These are phyloP conservation scores for Nicotiana paniculata DNA, from an alignment of 257 asterid genomes.

Conservation along the genomic window DNA sequence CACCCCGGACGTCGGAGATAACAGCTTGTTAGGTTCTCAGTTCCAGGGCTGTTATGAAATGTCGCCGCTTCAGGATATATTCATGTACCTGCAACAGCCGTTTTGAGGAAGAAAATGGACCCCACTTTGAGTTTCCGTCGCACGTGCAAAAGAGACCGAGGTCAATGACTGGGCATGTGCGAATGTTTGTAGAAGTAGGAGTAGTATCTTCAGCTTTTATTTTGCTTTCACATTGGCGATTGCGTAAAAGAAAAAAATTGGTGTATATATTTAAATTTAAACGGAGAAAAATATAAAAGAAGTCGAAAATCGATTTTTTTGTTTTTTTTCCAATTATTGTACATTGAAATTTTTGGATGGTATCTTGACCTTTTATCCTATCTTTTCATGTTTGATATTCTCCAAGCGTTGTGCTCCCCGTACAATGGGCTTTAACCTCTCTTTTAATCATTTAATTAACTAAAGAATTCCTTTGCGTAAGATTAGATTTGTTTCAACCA, in stretches of 20 bases:
- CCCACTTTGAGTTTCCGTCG: not conserved
- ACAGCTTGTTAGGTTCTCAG: not conserved
- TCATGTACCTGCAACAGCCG: conserved; percentile 8
- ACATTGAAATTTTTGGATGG: not conserved
- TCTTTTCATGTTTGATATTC: not conserved
- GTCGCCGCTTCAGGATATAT: conserved; percentile 14
- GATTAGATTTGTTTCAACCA: conserved; percentile 35
- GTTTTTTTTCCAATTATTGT: not conserved
- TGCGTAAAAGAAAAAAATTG: not conserved
- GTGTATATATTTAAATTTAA: not conserved
- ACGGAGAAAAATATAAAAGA: not conserved
- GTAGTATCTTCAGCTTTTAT: not conserved
- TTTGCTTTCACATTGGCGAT: not conserved
- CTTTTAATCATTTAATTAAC: not conserved
- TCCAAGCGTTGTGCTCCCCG: not conserved
- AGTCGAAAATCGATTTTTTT: not conserved
- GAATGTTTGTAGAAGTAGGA: not conserved
- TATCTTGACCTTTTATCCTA: too few relatives aligned
- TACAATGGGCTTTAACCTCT: not conserved
- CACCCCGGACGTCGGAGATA: not conserved
- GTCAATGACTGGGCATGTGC: conserved; percentile 3
- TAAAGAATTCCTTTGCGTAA: not conserved
- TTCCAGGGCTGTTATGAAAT: not conserved
- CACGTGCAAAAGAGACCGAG: not conserved
- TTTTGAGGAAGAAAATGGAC: not conserved